A percentile compares a stretch with the other conserved stretches of the same genome.
Conservation (phyloP, 306 rosid species). For the Macrotyloma uniflorum region DNA sequence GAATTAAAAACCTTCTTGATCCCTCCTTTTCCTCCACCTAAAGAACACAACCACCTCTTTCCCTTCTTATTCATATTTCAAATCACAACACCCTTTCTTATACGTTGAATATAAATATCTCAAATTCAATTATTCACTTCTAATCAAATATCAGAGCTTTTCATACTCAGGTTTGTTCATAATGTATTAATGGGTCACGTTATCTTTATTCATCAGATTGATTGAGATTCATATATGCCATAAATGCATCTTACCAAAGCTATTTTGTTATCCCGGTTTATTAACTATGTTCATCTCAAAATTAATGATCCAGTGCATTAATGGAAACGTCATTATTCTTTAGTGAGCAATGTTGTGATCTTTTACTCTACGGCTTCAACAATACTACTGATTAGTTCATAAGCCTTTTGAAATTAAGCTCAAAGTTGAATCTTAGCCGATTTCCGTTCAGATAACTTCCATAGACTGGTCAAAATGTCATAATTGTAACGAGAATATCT, state of each 20-base stretch:
- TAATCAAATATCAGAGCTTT: too few relatives aligned
- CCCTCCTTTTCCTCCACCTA: constrained; percentile 13
- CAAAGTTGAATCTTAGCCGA: background rate
- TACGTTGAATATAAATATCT: too few relatives aligned
- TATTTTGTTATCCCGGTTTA: background rate
- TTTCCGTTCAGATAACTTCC: background rate
- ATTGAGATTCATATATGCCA: background rate
- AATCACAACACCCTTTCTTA: background rate
- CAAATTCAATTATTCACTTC: too few relatives aligned
- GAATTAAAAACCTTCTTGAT: constrained; percentile 5
- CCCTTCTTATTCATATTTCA: background rate
- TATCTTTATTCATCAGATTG: background rate
- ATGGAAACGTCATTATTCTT: background rate
- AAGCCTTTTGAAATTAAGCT: background rate
- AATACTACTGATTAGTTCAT: background rate
- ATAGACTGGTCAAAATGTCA: background rate
- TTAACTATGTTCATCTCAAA: background rate
- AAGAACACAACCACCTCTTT: background rate
- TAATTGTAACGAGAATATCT: background rate
- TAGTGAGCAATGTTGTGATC: background rate
- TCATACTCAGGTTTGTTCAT: too few relatives aligned
- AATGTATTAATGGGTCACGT: background rate
- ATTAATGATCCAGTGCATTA: background rate
- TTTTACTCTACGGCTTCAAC: background rate
- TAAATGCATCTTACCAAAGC: background rate